Conservation (phyloP, 2,329 filamentous ascomycete genomes). For the Fusarium sp. region DNA sequence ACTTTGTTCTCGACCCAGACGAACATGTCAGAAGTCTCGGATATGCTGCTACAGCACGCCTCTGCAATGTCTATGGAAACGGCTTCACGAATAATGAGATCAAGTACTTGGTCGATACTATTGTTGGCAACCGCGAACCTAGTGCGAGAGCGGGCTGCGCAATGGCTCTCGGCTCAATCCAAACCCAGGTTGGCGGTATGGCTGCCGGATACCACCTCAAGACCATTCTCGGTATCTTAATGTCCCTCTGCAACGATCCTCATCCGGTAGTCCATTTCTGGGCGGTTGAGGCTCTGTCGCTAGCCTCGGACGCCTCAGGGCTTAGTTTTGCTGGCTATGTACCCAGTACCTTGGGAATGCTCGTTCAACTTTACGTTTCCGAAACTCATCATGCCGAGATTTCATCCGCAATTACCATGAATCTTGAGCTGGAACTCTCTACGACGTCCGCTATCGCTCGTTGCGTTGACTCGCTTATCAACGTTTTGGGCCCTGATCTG, state of each 20-base stretch:
- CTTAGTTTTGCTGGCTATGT: conserved; percentile 93
- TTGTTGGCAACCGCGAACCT: conserved; percentile 93
- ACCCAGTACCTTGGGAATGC: conserved; percentile 90
- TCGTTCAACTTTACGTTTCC: conserved; percentile 91
- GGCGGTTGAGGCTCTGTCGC: conserved; percentile 89
- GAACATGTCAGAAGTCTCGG: conserved; percentile 88
- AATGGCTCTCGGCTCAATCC: conserved; percentile 92
- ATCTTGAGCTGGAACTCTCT: conserved; percentile 87
- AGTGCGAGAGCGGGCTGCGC: conserved; percentile 95
- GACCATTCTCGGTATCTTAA: conserved; percentile 96
- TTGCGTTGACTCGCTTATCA: conserved; percentile 95
- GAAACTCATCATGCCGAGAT: conserved; percentile 93
- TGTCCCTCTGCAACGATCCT: conserved; percentile 96
- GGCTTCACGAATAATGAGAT: conserved; percentile 91
- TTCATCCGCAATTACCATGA: conserved; percentile 84
- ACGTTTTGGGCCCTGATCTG: conserved; percentile 94
- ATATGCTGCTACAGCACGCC: conserved; percentile 85
- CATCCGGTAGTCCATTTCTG: conserved; percentile 97
- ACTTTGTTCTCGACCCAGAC: conserved; percentile 86
- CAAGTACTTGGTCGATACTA: conserved; percentile 92
- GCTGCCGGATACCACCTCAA: conserved; percentile 96
- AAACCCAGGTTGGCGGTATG: conserved; percentile 97
- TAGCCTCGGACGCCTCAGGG: conserved; percentile 92
- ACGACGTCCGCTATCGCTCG: conserved; percentile 87
- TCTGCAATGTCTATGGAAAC: conserved; percentile 89